Percentiles rank a stretch among this genome's conserved stretches.
Conservation (phyloP, 805 yeast genomes). For the Hanseniaspora osmophila region DNA sequence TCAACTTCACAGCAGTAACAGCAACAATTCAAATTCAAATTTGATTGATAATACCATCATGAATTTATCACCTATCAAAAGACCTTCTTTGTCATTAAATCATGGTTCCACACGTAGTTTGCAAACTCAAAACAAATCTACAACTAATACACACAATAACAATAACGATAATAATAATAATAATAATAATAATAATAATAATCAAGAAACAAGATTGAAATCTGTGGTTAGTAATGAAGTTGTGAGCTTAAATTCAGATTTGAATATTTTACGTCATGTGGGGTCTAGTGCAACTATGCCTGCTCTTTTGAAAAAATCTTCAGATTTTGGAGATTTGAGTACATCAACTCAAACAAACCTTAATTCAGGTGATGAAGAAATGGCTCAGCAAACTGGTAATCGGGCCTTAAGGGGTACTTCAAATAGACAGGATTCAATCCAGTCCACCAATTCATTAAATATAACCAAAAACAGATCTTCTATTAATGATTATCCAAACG, state of each 20-base stretch:
- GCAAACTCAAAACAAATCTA: too few species aligned
- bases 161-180: constrained; percentile 4
- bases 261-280: not conserved
- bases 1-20: not conserved
- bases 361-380: too few species aligned
- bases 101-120: too few species aligned
- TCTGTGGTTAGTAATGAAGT: not conserved
- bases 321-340: not conserved
- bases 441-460: not conserved
- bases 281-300: too few species aligned
- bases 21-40: constrained; percentile 1
- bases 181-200: constrained; percentile 6
- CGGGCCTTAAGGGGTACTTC: too few species aligned
- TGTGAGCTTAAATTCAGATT: not conserved
- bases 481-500: not conserved
- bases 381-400: too few species aligned
- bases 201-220: not conserved
- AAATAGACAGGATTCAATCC: too few species aligned
- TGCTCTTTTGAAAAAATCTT: not conserved
- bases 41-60: not conserved
- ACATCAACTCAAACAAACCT: too few species aligned
- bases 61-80: not conserved
- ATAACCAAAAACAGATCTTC: not conserved
- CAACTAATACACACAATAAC: too few species aligned
- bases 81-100: too few species aligned